phyloP scores from a whole-genome alignment of 768 basidiomycete genomes.

The Pluteus cervinus region DNA sequence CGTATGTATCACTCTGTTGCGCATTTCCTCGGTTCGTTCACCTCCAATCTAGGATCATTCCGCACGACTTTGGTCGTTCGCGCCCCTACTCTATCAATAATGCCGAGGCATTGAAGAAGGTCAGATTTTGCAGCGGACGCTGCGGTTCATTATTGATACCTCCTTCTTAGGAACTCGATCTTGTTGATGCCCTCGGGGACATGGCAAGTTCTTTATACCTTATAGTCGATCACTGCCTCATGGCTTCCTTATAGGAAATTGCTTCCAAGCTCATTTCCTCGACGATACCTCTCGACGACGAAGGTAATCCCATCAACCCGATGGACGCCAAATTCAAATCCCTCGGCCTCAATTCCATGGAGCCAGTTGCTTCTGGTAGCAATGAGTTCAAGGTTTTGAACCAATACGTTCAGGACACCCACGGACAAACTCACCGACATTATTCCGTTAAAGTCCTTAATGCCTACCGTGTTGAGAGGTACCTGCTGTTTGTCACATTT shows the following conservation, averaged over 20 bases:
- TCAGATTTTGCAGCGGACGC: slow-evolving; percentile 5
- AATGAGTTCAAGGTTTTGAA: slow-evolving; percentile 44
- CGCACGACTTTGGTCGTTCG: slow-evolving; percentile 52
- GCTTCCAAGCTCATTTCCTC: slow-evolving; percentile 49
- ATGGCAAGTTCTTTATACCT: slow-evolving; percentile 33
- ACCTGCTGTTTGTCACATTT: slow-evolving; percentile 2
- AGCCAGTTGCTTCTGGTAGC: slow-evolving; percentile 31
- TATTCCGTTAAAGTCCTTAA: slow-evolving; percentile 35
- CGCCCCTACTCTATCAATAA: slow-evolving; percentile 39
- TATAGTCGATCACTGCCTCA: not conserved
- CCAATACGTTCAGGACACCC: slow-evolving; percentile 46
- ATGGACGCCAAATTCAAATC: slow-evolving; percentile 50
- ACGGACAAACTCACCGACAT: slow-evolving; percentile 48
- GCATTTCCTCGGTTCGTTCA: not conserved
- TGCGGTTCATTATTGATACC: not conserved
- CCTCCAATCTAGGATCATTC: slow-evolving; percentile 41
- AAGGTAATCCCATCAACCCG: slow-evolving; percentile 47
- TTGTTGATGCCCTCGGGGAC: slow-evolving; percentile 59
- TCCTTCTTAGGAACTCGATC: slow-evolving; percentile 43
- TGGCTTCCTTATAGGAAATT: slow-evolving; percentile 34
- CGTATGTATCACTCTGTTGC: slow-evolving; percentile 26
- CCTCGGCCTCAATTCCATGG: slow-evolving; percentile 46
- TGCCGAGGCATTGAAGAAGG: slow-evolving; percentile 33
- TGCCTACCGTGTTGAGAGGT: slow-evolving; percentile 54
- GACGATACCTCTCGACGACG: slow-evolving; percentile 27